Percentiles rank a stretch among this genome's conserved stretches.
Conservation (phyloP, 2,329 filamentous ascomycete genomes). For the Fonsecaea nubica region DNA sequence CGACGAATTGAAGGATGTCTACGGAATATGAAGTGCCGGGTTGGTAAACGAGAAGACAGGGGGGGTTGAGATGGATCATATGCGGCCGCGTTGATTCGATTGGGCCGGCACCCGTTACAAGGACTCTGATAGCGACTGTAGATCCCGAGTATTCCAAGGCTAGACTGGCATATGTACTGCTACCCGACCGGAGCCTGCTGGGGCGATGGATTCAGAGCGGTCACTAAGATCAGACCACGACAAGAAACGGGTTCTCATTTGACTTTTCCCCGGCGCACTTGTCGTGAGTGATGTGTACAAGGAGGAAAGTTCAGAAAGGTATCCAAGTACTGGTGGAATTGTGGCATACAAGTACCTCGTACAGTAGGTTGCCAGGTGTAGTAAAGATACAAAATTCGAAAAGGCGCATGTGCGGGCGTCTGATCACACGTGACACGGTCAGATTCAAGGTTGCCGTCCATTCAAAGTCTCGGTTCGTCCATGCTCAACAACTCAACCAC, state of each 20-base stretch:
- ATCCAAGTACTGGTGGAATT: neutral
- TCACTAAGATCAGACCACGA: conserved; percentile 10
- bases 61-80: neutral
- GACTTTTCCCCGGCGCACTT: neutral
- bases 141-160: neutral
- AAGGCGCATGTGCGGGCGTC: neutral
- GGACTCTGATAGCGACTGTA: neutral
- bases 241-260: neutral
- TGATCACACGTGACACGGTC: neutral
- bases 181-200: conserved; percentile 11
- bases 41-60: conserved; percentile 8
- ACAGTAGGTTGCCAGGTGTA: neutral
- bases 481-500: conserved; percentile 1
- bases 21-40: conserved; percentile 28
- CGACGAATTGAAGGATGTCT: conserved; percentile 40
- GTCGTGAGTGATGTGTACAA: neutral
- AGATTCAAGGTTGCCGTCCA: neutral
- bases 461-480: neutral
- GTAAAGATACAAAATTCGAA: neutral
- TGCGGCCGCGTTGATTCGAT: conserved; percentile 13
- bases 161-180: conserved; percentile 21
- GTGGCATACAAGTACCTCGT: neutral
- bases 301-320: neutral
- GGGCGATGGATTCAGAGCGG: conserved; percentile 5
- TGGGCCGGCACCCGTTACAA: conserved; percentile 1